These are phyloP conservation scores for Diaporthe aspalathi DNA, from an alignment of 2,329 filamentous ascomycete genomes.

Conservation along the genomic window DNA sequence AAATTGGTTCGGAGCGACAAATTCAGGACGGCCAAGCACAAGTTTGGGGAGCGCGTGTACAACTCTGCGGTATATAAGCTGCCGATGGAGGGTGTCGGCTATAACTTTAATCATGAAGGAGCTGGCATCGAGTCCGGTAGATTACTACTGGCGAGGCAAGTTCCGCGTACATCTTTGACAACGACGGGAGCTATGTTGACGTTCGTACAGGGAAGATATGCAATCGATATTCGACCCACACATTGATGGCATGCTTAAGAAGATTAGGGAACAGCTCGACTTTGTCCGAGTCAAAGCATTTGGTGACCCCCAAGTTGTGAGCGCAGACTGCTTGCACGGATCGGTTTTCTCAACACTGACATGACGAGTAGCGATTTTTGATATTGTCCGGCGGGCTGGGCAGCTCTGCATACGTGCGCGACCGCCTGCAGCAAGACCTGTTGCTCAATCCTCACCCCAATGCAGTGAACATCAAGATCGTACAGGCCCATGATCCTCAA, in stretches of 20 bases:
- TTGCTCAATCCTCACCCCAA: slow-evolving; percentile 49
- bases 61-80: slow-evolving; percentile 55
- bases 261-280: slow-evolving; percentile 54
- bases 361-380: slow-evolving; percentile 50
- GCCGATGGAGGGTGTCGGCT: slow-evolving; percentile 56
- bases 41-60: slow-evolving; percentile 58
- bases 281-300: slow-evolving; percentile 50
- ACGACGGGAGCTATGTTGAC: background rate
- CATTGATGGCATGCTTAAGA: slow-evolving; percentile 52
- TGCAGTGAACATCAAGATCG: slow-evolving; percentile 51
- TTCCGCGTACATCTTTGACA: background rate
- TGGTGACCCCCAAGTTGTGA: slow-evolving; percentile 50
- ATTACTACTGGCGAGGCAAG: slow-evolving; percentile 55
- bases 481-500: slow-evolving; percentile 62
- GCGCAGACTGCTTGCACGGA: background rate
- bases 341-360: background rate
- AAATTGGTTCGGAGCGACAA: slow-evolving; percentile 53
- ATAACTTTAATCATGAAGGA: slow-evolving; percentile 52
- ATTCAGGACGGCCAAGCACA: slow-evolving; percentile 53
- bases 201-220: slow-evolving; percentile 52
- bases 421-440: slow-evolving; percentile 54
- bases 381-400: slow-evolving; percentile 59
- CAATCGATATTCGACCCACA: slow-evolving; percentile 57
- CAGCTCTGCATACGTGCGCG: slow-evolving; percentile 59
- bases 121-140: slow-evolving; percentile 54